phyloP scores from a whole-genome alignment of 805 yeast species.

The Sugiyamaella americana region DNA sequence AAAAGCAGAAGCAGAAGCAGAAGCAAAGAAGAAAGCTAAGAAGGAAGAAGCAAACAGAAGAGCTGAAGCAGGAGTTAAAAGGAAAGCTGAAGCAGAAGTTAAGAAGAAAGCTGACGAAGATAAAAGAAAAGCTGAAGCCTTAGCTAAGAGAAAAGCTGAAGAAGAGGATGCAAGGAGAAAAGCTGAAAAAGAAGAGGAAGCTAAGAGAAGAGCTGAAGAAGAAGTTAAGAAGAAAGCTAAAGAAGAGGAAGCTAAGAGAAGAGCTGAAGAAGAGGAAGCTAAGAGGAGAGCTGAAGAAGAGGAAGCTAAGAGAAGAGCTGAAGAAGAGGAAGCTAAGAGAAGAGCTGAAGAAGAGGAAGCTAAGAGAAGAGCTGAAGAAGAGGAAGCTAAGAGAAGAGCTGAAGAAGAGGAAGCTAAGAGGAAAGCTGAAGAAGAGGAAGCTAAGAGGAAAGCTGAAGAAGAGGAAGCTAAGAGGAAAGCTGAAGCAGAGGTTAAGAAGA shows the following conservation, averaged over 20 bases:
- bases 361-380: neutral
- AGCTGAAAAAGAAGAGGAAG: too few relatives aligned
- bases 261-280: too few relatives aligned
- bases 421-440: neutral
- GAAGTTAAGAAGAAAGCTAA: too few relatives aligned
- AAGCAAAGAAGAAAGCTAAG: constrained; percentile 1
- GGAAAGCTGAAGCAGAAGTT: neutral
- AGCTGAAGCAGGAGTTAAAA: constrained; percentile 1
- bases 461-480: neutral
- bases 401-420: neutral
- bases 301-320: neutral
- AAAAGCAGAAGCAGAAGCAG: constrained; percentile 1
- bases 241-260: too few relatives aligned
- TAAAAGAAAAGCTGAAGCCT: too few relatives aligned
- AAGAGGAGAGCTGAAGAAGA: too few relatives aligned
- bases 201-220: too few relatives aligned
- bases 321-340: neutral
- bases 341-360: neutral
- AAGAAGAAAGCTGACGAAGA: constrained; percentile 4
- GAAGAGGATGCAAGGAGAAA: too few relatives aligned
- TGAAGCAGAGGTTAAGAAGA: neutral
- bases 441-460: neutral
- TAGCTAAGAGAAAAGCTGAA: too few relatives aligned
- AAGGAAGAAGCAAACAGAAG: too few relatives aligned
- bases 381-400: neutral